phyloP scores from a whole-genome alignment of 2,329 filamentous ascomycete species.

The Colletotrichum destructivum region DNA sequence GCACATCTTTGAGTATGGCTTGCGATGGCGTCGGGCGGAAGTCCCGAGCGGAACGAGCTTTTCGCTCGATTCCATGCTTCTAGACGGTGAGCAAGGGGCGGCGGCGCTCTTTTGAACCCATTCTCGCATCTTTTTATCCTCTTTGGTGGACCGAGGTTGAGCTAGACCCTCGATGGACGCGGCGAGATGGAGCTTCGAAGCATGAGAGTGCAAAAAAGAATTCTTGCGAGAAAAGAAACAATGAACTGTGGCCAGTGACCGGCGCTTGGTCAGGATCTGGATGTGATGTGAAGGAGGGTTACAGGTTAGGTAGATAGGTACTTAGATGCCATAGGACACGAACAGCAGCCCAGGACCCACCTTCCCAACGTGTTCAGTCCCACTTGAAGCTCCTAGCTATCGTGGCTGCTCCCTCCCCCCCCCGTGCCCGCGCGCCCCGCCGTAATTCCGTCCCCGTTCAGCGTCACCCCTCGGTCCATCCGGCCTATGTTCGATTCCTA shows the following conservation, averaged over 20 bases:
- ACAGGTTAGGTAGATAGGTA: not conserved
- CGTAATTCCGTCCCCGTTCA: slow-evolving; percentile 4
- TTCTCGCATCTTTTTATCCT: not conserved
- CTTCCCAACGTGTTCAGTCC: not conserved
- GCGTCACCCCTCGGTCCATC: not conserved
- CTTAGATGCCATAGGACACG: not conserved
- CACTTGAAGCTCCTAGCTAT: not conserved
- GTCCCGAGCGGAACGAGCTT: not conserved
- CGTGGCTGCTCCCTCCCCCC: not conserved
- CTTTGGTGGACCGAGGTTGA: slow-evolving; percentile 1
- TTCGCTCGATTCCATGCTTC: too few relatives aligned
- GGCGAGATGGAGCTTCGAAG: slow-evolving; percentile 10
- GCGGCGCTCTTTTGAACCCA: not conserved
- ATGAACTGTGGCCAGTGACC: not conserved
- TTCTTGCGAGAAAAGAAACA: not conserved
- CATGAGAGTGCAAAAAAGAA: not conserved
- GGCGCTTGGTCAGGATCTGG: not conserved
- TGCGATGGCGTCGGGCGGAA: not conserved
- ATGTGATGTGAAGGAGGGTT: not conserved
- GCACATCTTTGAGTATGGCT: not conserved
- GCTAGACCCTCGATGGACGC: slow-evolving; percentile 3
- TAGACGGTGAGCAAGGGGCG: slow-evolving; percentile 6
- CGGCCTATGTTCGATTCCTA: not conserved
- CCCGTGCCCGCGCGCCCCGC: slow-evolving; percentile 16
- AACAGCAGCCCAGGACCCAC: not conserved